phyloP scores from a whole-genome alignment of 108 stramenopile species.

The Nitzschia sp. region DNA sequence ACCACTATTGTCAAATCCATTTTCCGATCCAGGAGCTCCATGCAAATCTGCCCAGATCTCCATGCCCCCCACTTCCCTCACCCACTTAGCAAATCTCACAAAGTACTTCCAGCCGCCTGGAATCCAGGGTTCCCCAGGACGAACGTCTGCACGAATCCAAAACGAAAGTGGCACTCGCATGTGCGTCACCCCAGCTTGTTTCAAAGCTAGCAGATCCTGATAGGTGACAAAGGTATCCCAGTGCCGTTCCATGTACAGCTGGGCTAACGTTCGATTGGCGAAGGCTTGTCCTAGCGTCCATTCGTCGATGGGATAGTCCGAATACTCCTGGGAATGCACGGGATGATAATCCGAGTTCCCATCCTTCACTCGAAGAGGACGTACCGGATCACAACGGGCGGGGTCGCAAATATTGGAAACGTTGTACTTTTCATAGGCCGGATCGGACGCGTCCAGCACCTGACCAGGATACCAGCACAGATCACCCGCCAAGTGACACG shows the following conservation, averaged over 20 bases:
- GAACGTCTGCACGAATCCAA: constrained; percentile 56
- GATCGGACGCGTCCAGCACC: constrained; percentile 6
- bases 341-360: constrained; percentile 36
- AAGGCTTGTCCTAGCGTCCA: constrained; percentile 40
- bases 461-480: constrained; percentile 57
- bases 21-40: constrained; percentile 71
- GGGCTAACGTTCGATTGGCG: constrained; percentile 23
- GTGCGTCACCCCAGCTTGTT: constrained; percentile 61
- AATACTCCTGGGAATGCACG: background rate
- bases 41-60: constrained; percentile 77
- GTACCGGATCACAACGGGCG: constrained; percentile 33
- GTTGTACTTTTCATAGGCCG: constrained; percentile 3
- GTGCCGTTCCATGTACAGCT: constrained; percentile 63
- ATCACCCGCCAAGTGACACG: constrained; percentile 49
- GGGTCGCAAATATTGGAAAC: constrained; percentile 22
- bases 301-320: constrained; percentile 66
- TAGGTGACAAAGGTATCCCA: constrained; percentile 72
- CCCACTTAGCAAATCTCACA: constrained; percentile 54
- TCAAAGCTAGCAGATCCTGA: constrained; percentile 45
- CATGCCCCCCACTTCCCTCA: constrained; percentile 45
- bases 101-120: constrained; percentile 65
- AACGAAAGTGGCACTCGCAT: constrained; percentile 71
- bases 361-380: constrained; percentile 8
- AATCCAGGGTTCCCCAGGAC: constrained; percentile 54
- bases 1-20: constrained; percentile 76